These are phyloP conservation scores for Paralagenidium karlingii DNA, from an alignment of 352 stramenopile genomes.

Conservation along the genomic window DNA sequence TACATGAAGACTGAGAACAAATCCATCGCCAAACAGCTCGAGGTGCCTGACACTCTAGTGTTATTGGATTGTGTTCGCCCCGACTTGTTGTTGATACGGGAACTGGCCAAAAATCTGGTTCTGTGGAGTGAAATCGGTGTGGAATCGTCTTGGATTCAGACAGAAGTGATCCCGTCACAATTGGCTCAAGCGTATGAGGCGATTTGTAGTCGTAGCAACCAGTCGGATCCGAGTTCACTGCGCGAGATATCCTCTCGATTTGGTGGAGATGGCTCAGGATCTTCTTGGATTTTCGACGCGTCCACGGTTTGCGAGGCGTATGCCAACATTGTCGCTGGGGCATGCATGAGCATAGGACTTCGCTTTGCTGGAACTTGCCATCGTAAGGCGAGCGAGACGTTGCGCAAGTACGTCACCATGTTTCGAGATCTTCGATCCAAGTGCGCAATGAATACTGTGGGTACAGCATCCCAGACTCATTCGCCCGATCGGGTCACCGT, in stretches of 20 bases:
- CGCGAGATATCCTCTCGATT: no score
- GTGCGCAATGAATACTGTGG: slow-evolving; percentile 15
- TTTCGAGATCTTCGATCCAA: slow-evolving; percentile 63
- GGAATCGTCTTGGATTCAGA: slow-evolving; percentile 84
- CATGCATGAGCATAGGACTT: slow-evolving; percentile 92
- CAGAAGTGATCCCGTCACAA: slow-evolving; percentile 39
- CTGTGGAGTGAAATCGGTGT: slow-evolving; percentile 91
- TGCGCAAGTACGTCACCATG: slow-evolving; percentile 53
- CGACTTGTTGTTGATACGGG: slow-evolving; percentile 91
- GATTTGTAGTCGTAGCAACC: slow-evolving; percentile 2
- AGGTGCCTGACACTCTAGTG: slow-evolving; percentile 91
- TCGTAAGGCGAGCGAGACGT: slow-evolving; percentile 26
- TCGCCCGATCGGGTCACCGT: slow-evolving; percentile 67
- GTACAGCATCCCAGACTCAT: slow-evolving; percentile 28
- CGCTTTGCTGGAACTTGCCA: slow-evolving; percentile 88
- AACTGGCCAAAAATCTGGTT: slow-evolving; percentile 90
- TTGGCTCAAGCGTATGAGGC: slow-evolving; percentile 31
- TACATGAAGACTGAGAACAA: slow-evolving; percentile 91
- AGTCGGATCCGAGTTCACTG: slow-evolving; percentile 1
- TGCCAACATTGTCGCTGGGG: slow-evolving; percentile 88
- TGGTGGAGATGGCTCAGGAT: no score
- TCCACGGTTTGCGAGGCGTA: slow-evolving; percentile 91
- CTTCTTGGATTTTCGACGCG: slow-evolving; percentile 57
- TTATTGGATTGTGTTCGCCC: slow-evolving; percentile 93
- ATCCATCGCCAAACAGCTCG: slow-evolving; percentile 69